These are phyloP conservation scores for Streptanthus diversifolius DNA, from an alignment of 345 rosid species.

Conservation along the genomic window DNA sequence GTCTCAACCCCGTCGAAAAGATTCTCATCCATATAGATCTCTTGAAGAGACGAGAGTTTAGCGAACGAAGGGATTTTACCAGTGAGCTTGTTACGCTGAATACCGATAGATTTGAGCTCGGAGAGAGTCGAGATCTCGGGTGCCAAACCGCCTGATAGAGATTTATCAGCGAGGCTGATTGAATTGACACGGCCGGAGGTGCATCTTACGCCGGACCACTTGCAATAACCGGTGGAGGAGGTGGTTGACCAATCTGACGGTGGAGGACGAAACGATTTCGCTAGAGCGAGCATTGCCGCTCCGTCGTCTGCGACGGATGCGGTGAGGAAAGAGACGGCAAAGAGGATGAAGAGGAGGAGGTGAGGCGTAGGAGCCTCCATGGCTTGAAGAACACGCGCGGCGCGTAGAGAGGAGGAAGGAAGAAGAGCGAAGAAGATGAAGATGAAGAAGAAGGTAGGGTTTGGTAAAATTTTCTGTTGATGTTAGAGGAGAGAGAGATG, in stretches of 20 bases:
- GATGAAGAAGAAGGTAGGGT: slow-evolving; percentile 11
- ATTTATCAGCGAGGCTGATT: slow-evolving; percentile 38
- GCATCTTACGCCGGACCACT: slow-evolving; percentile 56
- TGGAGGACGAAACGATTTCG: slow-evolving; percentile 41
- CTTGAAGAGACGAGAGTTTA: slow-evolving; percentile 43
- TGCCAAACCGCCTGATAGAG: slow-evolving; percentile 49
- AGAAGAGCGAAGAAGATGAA: background rate
- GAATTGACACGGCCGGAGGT: slow-evolving; percentile 39
- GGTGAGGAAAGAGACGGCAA: slow-evolving; percentile 9
- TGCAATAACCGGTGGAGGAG: slow-evolving; percentile 41
- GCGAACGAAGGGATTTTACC: slow-evolving; percentile 68
- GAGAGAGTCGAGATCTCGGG: slow-evolving; percentile 54
- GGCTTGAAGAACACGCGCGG: slow-evolving; percentile 23
- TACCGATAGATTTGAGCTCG: slow-evolving; percentile 40
- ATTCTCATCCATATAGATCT: slow-evolving; percentile 46
- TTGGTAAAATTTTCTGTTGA: background rate
- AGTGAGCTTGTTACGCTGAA: slow-evolving; percentile 50
- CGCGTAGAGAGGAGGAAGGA: background rate
- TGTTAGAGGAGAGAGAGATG: background rate
- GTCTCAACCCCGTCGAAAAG: slow-evolving; percentile 48
- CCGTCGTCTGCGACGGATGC: slow-evolving; percentile 48
- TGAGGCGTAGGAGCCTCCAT: slow-evolving; percentile 40
- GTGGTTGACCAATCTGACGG: slow-evolving; percentile 59
- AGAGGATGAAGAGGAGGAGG: slow-evolving; percentile 31
- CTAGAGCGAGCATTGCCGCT: slow-evolving; percentile 42